Evolutionary conservation across 306 rosid genomes (phyloP).

Genomic region (Prunus davidiana): DNA sequence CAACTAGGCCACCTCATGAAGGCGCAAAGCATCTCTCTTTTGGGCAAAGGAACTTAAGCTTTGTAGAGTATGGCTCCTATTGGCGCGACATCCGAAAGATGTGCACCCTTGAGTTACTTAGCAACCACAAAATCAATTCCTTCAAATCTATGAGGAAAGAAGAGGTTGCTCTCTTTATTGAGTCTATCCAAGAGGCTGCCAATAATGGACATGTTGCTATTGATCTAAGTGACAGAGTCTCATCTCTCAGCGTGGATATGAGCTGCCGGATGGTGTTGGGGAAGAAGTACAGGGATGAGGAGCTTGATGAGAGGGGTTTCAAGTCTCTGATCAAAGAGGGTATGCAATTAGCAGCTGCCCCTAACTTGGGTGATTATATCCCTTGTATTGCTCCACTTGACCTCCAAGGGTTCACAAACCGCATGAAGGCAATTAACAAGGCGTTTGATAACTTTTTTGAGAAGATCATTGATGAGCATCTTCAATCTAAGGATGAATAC

Average conservation of each 20-base stretch:
- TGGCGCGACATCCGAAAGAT: conserved; percentile 37
- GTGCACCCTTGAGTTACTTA: conserved; percentile 13
- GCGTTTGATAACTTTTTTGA: too few species aligned
- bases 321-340: conserved; percentile 16
- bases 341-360: conserved; percentile 2
- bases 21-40: conserved; percentile 20
- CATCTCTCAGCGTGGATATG: conserved; percentile 8
- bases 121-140: conserved; percentile 26
- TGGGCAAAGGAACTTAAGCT: conserved; percentile 10
- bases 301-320: conserved; percentile 26
- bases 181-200: conserved; percentile 4
- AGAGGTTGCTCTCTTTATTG: conserved; percentile 9
- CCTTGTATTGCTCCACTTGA: conserved; percentile 27
- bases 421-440: too few species aligned
- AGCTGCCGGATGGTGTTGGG: conserved; percentile 31
- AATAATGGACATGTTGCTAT: background rate
- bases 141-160: conserved; percentile 25
- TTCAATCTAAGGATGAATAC: too few species aligned
- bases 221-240: conserved; percentile 24
- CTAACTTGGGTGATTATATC: conserved; percentile 28
- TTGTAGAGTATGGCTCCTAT: conserved; percentile 24
- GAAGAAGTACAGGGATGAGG: background rate
- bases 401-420: conserved; percentile 17
- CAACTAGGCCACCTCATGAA: conserved; percentile 19
- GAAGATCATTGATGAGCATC: too few species aligned